Evolutionary conservation across 179 eudicot species (phyloP), one percentile per base, ranked within the genome.

Genomic region (Spergularia azorica): DNA sequence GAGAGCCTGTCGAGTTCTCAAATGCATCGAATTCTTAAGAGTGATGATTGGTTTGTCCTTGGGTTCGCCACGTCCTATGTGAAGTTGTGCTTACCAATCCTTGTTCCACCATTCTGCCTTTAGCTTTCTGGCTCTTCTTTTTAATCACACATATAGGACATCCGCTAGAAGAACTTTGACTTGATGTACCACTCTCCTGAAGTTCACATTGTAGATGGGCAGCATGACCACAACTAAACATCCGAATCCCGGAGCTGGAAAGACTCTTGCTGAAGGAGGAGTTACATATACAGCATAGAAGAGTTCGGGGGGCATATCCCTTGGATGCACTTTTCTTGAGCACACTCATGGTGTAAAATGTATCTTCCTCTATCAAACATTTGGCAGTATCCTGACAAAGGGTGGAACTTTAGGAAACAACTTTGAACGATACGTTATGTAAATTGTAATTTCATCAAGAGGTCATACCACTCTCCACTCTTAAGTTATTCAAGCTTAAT

Each of bases 281-380:
- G 79, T 86, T 91, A 68, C 99, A 95, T 79, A 95, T 81, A 66
- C 95, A 93, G 66, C 99, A 95, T 9, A 77, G 67, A 15, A 86
- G 86, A 87, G 82, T 89, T 77, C 85, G 79, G 38, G 97, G 97
- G 56, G 94, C 90, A 83, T 89, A 91, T 2, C 93, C 99, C 82
- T 87, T 97, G 77, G 95, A 88, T 56, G 97, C 99, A 43, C 95
- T 97, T 82, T 87, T 93, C 84, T 82, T 91, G 41, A 95, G 94
- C 67, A 90, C 73, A 77, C 88, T 95, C 97, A 93, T 85, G 70
- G 92, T 90, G 72, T 91, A 93, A 80, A 86, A 93, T 52, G 95
- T 90, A 84, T 95, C 99, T 81, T 93, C 95, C 83, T 95, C 97
- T 70, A 95, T 93, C 84, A 95, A 79, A 71, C 91, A 89, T 83